Evolutionary conservation across 2,329 filamentous ascomycete genomes (phyloP), one percentile per base, ranked within the genome.

Genomic region (Trichothecium roseum): DNA sequence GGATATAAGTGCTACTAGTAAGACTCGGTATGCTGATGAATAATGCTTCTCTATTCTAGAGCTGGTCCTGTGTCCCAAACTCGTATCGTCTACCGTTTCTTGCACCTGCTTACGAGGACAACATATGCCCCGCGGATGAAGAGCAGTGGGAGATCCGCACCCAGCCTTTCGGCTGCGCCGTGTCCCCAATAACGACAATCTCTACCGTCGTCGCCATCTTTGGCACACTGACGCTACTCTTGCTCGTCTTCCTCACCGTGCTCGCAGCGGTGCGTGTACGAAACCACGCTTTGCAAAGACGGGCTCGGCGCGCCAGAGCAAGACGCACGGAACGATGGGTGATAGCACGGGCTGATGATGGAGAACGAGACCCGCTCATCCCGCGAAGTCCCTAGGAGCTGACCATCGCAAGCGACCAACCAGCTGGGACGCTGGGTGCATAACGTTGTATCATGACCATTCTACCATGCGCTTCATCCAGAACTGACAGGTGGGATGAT

Each of bases 401-500:
- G n/a, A 20, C 34, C 30, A 15, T 18, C 34, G 6, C 34, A 29
- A 7, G 34, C 8, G 13, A 35, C 18, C 30, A 18, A 18, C 26
- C 34, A 28, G 28, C n/a, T n/a, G n/a, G n/a, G n/a, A n/a, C n/a
- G n/a, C n/a, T n/a, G n/a, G n/a, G n/a, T n/a, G n/a, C n/a, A n/a
- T n/a, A n/a, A n/a, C 28, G 7, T 29, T 13, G 27, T 12, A 27
- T 32, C 28, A 14, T 40, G 18, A 20, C 16, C 13, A 18, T 29
- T 26, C 5, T 10, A 38, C 32, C 3, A 17, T 4, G 8, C 5
- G 12, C 34, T 38, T 69, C 57, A 91, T 4, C 85, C 85, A 27
- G 85, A 87, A 64, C 85, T 93, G 45, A 93, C 86, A 8, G 86
- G 85, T 24, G 86, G 85, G 38, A 93, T 89, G 26, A 93, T 81